A percentile compares a stretch with the other conserved stretches of the same genome.
Evolutionary conservation across 352 stramenopile species (phyloP).

Genomic region (Globisporangium perplexum): DNA sequence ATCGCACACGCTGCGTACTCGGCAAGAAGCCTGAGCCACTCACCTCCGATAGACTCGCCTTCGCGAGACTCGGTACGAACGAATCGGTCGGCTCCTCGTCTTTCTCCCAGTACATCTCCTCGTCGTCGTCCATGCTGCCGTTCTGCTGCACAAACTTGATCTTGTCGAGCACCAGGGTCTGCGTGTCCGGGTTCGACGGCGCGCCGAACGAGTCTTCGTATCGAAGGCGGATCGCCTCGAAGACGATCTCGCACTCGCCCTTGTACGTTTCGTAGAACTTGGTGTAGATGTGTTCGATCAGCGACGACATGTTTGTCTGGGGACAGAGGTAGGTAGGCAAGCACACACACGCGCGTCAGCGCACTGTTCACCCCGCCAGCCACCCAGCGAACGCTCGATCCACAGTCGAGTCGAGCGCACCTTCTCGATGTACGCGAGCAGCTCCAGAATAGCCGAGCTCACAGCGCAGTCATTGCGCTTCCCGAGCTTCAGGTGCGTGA

Average conservation of each 20-base stretch:
- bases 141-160: conserved; percentile 49
- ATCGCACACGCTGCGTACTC: not conserved
- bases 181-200: conserved; percentile 12
- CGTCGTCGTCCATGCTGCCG: conserved; percentile 60
- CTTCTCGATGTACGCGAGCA: conserved; percentile 75
- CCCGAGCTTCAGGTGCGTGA: conserved; percentile 43
- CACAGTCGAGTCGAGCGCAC: conserved; percentile 13
- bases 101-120: conserved; percentile 78
- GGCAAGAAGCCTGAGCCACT: not conserved
- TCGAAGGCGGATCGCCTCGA: conserved; percentile 56
- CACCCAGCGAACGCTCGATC: not conserved
- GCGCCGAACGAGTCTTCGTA: conserved; percentile 46
- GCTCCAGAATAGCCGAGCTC: conserved; percentile 66
- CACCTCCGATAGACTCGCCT: conserved; percentile 45
- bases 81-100: conserved; percentile 39
- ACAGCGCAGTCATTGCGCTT: conserved; percentile 55
- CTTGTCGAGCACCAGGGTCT: conserved; percentile 23
- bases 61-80: conserved; percentile 30
- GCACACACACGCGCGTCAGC: not conserved
- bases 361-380: not conserved
- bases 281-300: conserved; percentile 74
- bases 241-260: conserved; percentile 60
- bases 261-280: conserved; percentile 80
- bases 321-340: not conserved
- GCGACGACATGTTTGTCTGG: conserved; percentile 57